phyloP scores from a whole-genome alignment of 345 rosid species.

The Eucalyptus cloeziana region DNA sequence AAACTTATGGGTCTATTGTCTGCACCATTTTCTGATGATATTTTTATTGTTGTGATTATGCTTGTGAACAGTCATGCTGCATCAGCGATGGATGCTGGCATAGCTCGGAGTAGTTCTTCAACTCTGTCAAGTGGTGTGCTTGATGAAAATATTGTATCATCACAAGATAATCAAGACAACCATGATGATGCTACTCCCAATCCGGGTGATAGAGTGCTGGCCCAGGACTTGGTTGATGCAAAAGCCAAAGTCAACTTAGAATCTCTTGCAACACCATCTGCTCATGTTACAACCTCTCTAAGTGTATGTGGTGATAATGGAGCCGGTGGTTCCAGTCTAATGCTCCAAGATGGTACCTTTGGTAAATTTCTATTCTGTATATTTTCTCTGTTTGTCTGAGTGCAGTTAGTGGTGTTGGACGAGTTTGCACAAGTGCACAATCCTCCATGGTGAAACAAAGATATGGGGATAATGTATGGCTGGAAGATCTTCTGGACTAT shows the following conservation, averaged over 20 bases:
- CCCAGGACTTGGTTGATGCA: conserved; percentile 6
- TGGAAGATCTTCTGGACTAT: background rate
- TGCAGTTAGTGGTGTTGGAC: background rate
- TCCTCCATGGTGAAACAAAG: background rate
- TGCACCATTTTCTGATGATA: background rate
- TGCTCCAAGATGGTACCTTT: background rate
- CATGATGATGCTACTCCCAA: background rate
- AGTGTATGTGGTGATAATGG: conserved; percentile 5
- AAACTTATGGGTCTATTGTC: background rate
- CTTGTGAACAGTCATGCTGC: conserved; percentile 15
- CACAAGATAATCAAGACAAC: conserved; percentile 10
- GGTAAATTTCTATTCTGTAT: conserved; percentile 10
- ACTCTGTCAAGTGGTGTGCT: conserved; percentile 9
- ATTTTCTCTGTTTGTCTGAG: background rate
- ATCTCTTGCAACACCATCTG: background rate
- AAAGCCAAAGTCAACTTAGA: conserved; percentile 4
- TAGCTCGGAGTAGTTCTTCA: conserved; percentile 9
- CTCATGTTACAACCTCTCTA: conserved; percentile 13
- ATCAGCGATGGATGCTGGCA: conserved; percentile 6
- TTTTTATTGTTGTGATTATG: background rate
- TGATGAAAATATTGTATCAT: conserved; percentile 18
- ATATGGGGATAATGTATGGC: background rate
- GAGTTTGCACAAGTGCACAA: background rate
- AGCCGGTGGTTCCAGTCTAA: conserved; percentile 5
- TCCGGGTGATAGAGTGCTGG: conserved; percentile 1